Percentiles rank a stretch among this genome's conserved stretches.
Conservation (phyloP, 139 green algal genomes). For the Tetraselmis striata region DNA sequence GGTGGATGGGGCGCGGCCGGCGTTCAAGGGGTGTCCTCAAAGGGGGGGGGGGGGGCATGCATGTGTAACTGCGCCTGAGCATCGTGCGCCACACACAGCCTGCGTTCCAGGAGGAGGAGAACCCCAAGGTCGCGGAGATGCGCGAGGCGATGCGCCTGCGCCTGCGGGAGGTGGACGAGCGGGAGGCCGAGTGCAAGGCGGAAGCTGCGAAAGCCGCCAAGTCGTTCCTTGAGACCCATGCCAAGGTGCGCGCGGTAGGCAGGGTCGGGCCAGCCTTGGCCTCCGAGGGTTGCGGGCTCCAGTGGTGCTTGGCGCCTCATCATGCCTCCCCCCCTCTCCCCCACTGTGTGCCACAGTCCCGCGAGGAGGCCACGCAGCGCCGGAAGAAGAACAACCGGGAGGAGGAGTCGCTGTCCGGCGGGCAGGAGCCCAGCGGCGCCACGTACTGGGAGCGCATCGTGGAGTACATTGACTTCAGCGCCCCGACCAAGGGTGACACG, state of each 20-base stretch:
- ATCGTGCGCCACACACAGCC: no score
- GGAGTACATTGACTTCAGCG: background rate
- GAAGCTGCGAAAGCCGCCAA: background rate
- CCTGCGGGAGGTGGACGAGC: background rate
- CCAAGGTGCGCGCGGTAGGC: background rate
- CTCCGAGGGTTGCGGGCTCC: no score
- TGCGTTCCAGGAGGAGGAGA: background rate
- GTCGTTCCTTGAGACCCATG: background rate
- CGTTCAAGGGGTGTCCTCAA: no score
- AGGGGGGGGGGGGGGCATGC: no score
- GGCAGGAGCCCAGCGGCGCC: background rate
- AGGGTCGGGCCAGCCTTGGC: no score
- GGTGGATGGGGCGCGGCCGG: no score
- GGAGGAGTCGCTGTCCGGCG: background rate
- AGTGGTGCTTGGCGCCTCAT: no score
- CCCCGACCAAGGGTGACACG: background rate
- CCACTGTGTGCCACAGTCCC: no score
- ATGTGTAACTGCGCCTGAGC: no score
- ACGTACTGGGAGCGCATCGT: background rate
- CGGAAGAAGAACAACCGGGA: background rate
- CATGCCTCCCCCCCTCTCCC: no score
- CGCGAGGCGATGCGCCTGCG: background rate
- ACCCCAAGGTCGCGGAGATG: background rate
- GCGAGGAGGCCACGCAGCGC: background rate
- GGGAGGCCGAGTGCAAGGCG: background rate